Conservation (phyloP, 441 rosid genomes). For the Erysimum cheiri region DNA sequence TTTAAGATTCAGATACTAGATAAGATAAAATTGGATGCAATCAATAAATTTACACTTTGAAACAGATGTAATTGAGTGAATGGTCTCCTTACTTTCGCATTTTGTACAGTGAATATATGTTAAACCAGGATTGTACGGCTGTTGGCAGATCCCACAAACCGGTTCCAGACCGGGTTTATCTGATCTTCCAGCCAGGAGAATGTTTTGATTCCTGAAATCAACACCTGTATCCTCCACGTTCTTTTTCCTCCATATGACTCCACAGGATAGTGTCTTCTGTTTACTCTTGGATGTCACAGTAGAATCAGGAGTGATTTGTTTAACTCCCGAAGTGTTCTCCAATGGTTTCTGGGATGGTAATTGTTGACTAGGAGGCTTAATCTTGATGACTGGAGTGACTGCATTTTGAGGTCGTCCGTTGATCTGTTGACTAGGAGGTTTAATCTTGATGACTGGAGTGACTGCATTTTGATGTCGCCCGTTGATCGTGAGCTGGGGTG, state of each 20-base stretch:
- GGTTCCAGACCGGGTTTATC: slow-evolving; percentile 48
- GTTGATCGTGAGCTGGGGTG: slow-evolving; percentile 51
- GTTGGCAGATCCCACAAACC: slow-evolving; percentile 53
- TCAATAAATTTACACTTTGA: neutral
- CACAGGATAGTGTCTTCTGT: slow-evolving; percentile 62
- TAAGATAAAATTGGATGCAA: neutral
- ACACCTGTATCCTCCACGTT: slow-evolving; percentile 59
- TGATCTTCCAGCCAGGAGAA: slow-evolving; percentile 56
- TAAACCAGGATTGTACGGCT: slow-evolving; percentile 59
- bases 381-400: slow-evolving; percentile 47
- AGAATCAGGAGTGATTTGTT: slow-evolving; percentile 47
- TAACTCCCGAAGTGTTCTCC: slow-evolving; percentile 49
- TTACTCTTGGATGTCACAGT: slow-evolving; percentile 41
- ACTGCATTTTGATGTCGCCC: slow-evolving; percentile 45
- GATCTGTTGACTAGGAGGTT: slow-evolving; percentile 49
- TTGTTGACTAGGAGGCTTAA: slow-evolving; percentile 55
- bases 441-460: slow-evolving; percentile 50
- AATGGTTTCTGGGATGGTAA: slow-evolving; percentile 45
- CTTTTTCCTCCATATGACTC: slow-evolving; percentile 84
- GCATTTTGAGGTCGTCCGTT: slow-evolving; percentile 33
- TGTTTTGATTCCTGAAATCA: slow-evolving; percentile 66
- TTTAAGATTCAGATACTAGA: slow-evolving; percentile 8
- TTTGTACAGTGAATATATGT: slow-evolving; percentile 76
- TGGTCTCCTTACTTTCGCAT: slow-evolving; percentile 65
- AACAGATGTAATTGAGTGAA: slow-evolving; percentile 9